These are phyloP conservation scores for Apiospora phragmitis DNA, from an alignment of 2,329 filamentous ascomycete genomes.

Conservation along the genomic window DNA sequence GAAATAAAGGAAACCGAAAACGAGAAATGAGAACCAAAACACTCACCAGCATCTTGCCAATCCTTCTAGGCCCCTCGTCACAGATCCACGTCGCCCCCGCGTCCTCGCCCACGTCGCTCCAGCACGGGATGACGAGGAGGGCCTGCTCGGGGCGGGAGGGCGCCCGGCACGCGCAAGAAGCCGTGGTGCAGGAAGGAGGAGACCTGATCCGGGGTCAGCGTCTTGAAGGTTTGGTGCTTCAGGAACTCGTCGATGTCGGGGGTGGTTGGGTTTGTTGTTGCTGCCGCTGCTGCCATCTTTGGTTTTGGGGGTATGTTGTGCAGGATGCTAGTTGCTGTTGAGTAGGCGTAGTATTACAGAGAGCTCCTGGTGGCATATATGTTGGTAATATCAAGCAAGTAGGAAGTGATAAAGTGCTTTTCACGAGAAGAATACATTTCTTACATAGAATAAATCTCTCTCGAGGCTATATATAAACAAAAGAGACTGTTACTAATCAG, in stretches of 20 bases:
- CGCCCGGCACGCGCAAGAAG: neutral
- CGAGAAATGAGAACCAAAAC: neutral
- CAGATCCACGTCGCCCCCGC: neutral
- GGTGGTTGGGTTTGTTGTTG: neutral
- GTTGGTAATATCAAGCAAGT: too few species aligned
- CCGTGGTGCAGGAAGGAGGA: neutral
- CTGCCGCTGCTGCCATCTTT: neutral
- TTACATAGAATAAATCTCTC: too few species aligned
- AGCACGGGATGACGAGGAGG: conserved; percentile 50
- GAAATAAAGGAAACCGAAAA: neutral
- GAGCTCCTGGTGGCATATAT: too few species aligned
- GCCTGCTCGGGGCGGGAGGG: conserved; percentile 47
- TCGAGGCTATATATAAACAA: too few species aligned
- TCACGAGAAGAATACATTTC: too few species aligned
- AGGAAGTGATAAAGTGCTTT: too few species aligned
- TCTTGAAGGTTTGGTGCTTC: neutral
- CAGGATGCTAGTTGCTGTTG: neutral
- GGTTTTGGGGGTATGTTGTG: neutral
- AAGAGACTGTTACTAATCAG: too few species aligned
- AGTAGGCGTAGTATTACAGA: too few species aligned
- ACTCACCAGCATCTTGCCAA: neutral
- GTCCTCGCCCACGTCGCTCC: neutral
- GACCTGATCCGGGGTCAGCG: neutral
- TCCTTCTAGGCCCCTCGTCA: neutral
- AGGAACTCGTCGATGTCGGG: neutral